Evolutionary conservation across 306 rosid genomes (phyloP), one percentile per base, ranked within the genome.

Genomic region (Ormosia emarginata): DNA sequence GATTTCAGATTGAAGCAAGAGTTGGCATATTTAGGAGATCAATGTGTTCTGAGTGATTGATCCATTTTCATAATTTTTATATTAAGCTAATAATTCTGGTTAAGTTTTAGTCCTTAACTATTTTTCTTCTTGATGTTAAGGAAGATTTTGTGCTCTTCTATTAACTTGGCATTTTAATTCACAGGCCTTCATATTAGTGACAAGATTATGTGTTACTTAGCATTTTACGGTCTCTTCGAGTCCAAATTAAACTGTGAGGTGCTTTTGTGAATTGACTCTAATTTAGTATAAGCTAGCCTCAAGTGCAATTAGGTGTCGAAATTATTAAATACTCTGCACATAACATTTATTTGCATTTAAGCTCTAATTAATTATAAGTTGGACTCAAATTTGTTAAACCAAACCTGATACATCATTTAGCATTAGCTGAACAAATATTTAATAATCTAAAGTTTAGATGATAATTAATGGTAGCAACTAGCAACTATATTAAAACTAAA

Each of bases 1-100:
- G 86, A 80, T 78, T 83, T 74, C 77, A 80, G 74, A 75, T 80
- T 71, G 77, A 87, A 67, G 85, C 85, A 59, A 80, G 75, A 90
- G 36, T 30, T 58, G 41, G 24, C 73, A 72, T 58, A 50, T 74
- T 67, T 64, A 61, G 55, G 34, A 61, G 81, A 79, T 74, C 72
- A 40, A 32, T 53, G 34, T 34, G 53, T 62, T 78, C 70, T 30
- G 30, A 67, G 79, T 67, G 82, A 86, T 53, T 78, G 43, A 81
- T 78, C 73, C 8, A 46, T 69, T 8, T 49, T 43, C 57, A 66
- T 37, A 17, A 13, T 34, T 70, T 74, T 36, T 30, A 32, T 69
- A 62, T 76, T 58, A 17, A 74, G 52, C 55, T 80, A 12, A 63
- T 37, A 53, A 34, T 36, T 44, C 30, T 13, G 57, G 6, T 47